Evolutionary conservation across 2,329 filamentous ascomycete species (phyloP), one percentile per base, ranked within the genome.

Genomic region (Talaromyces sp.): DNA sequence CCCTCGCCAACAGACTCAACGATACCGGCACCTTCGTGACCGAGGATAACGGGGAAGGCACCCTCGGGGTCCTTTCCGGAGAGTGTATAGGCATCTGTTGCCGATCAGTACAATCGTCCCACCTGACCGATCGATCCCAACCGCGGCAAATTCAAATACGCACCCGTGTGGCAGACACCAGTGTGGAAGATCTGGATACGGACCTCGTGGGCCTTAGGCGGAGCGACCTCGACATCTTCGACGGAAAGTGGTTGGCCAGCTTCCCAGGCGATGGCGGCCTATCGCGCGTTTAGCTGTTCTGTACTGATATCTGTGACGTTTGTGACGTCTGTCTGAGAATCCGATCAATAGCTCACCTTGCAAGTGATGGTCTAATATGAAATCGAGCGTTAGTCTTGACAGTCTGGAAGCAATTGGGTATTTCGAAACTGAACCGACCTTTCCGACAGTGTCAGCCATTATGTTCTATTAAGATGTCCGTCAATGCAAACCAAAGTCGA

Each of bases 11-110:
- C 88, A 33, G 92, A 96, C 84, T 96, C 93, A 72, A 96, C 92
- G 72, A 96, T 88, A 79, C 93, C 93, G 67, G 93, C 93, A 78
- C 92, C 92, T 81, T 97, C 92, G 80, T 96, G 92, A 72, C 93
- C 92, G 62, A 96, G 87, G 71, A 96, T 87, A 70, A 96, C 88
- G 72, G 92, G 92, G 84, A 96, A 96, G 67, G 90, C 92, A 75
- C 92, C 95, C 83, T 99, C 95, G 62, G 95, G 94, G 75, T 99
- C 95, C 83, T 97, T 98, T 70, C 95, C 95, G 62, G 92, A 96
- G 68, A 96, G 87, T 64, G 92, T 96, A 85, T 96, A 97, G 75
- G 95, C 92, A 85, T 96, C 92, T 90, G 69, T 31, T 66, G 16
- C 24, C n/a, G 16, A 33, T 62, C 27, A 56, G 47, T 14, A 19